Evolutionary conservation across 495 filamentous ascomycete genomes (phyloP).

Genomic region (Viridothelium virens): DNA sequence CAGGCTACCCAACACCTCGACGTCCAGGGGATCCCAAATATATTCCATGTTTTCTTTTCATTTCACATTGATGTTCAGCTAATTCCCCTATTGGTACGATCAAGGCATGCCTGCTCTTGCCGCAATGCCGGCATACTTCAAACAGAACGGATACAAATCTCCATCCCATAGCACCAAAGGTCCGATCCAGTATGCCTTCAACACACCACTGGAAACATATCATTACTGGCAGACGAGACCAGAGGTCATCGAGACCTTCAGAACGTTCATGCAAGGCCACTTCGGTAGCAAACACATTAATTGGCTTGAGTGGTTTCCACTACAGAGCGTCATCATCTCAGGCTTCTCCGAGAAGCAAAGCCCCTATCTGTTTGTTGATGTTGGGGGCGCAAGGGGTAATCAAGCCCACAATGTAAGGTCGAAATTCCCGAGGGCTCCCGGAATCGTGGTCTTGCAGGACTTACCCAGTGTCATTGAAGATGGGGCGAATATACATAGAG

Average conservation of each 20-base stretch:
- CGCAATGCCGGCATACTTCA: slow-evolving; percentile 1
- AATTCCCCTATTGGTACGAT: not conserved
- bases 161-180: not conserved
- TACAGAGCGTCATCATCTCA: not conserved
- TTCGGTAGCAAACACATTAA: not conserved
- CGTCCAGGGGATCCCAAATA: not conserved
- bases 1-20: too few species aligned
- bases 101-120: slow-evolving; percentile 4
- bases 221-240: slow-evolving; percentile 5
- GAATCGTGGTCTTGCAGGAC: not conserved
- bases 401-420: slow-evolving; percentile 2
- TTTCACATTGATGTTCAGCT: not conserved
- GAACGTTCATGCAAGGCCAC: slow-evolving; percentile 1
- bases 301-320: slow-evolving; percentile 4
- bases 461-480: not conserved
- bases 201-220: not conserved
- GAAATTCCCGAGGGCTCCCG: not conserved
- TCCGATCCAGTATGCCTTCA: slow-evolving; percentile 1
- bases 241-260: not conserved
- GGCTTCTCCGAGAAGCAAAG: not conserved
- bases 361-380: slow-evolving; percentile 1
- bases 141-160: not conserved
- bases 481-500: not conserved
- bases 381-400: not conserved
- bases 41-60: not conserved